Evolutionary conservation across 148 eudicot genomes (phyloP).

Genomic region (Silene conica): DNA sequence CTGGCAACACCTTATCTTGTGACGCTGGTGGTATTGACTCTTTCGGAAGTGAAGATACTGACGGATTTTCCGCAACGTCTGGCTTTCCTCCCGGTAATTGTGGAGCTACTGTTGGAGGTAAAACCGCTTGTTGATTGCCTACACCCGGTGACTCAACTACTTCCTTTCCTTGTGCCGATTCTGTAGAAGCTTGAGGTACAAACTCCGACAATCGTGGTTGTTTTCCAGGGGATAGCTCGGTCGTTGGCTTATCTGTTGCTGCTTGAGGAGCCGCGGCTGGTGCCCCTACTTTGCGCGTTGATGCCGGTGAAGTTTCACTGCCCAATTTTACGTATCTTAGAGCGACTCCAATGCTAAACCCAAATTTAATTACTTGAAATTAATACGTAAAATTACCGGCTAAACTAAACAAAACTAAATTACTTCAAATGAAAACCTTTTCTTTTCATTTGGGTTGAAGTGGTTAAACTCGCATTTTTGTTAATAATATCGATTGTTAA

Average conservation of each 20-base stretch:
- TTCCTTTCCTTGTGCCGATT: not conserved
- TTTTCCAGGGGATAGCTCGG: not conserved
- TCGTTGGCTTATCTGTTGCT: not conserved
- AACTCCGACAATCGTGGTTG: not conserved
- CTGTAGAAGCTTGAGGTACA: not conserved
- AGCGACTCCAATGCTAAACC: too few species aligned
- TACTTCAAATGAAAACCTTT: too few species aligned
- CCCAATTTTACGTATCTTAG: not conserved
- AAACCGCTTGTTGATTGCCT: not conserved
- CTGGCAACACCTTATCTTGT: not conserved
- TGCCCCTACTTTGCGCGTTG: constrained; percentile 10
- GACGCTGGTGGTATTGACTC: constrained; percentile 18
- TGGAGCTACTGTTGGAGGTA: not conserved
- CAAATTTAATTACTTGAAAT: too few species aligned
- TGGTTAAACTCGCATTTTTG: too few species aligned
- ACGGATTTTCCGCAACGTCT: not conserved
- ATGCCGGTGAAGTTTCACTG: constrained; percentile 19
- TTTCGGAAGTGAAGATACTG: not conserved
- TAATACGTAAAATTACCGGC: too few species aligned
- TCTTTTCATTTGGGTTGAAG: too few species aligned
- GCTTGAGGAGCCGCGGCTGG: not conserved
- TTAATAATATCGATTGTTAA: too few species aligned
- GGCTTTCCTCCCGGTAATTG: constrained; percentile 7
- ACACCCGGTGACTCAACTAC: not conserved
- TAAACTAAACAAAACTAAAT: too few species aligned